phyloP scores from a whole-genome alignment of 2,329 filamentous ascomycete species.

The Sphaerulina vaccinii region DNA sequence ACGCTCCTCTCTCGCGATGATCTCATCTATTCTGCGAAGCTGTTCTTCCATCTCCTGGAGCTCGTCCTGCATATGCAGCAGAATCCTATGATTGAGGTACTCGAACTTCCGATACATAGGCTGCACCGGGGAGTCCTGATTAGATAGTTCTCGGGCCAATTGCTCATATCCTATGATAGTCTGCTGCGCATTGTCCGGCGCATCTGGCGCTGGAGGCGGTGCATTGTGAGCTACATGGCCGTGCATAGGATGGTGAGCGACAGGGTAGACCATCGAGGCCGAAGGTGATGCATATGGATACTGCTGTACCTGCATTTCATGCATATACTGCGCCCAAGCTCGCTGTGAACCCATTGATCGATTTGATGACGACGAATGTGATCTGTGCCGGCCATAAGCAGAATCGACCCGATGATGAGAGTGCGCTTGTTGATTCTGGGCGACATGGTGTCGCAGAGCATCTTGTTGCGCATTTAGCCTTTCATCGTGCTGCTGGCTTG shows the following conservation, averaged over 20 bases:
- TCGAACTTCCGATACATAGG: conserved; percentile 84
- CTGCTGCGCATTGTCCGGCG: conserved; percentile 32
- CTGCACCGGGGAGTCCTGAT: conserved; percentile 21
- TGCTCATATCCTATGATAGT: conserved; percentile 59
- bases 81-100: conserved; percentile 74
- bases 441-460: conserved; percentile 27
- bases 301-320: conserved; percentile 29
- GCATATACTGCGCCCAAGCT: conserved; percentile 30
- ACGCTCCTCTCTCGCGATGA: conserved; percentile 46
- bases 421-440: conserved; percentile 24
- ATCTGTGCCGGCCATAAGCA: conserved; percentile 29
- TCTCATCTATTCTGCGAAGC: conserved; percentile 66
- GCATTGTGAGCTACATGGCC: conserved; percentile 18
- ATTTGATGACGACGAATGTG: conserved; percentile 29
- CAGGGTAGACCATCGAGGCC: conserved; percentile 10
- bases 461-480: conserved; percentile 28
- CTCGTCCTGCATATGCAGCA: conserved; percentile 84
- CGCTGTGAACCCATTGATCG: conserved; percentile 24
- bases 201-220: conserved; percentile 33
- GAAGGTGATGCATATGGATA: conserved; percentile 29
- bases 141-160: conserved; percentile 56
- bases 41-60: conserved; percentile 78
- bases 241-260: conserved; percentile 17
- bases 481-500: conserved; percentile 17
- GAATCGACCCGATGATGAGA: conserved; percentile 25